Base-by-base conservation (phyloP, 2,329 filamentous ascomycete species). In the Exophiala bonariae region DNA sequence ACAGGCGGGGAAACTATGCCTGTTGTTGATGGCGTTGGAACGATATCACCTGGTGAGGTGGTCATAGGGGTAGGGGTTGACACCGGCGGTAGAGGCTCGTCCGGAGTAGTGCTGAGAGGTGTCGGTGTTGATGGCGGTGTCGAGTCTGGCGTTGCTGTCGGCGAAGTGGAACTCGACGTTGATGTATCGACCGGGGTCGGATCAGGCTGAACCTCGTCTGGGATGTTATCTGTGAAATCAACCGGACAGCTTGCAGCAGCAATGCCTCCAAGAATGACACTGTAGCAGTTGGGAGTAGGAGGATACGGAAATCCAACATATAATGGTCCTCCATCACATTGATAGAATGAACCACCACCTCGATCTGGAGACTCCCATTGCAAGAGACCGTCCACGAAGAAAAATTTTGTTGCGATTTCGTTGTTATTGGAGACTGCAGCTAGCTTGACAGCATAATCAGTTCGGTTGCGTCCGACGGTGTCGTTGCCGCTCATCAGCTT, bases 261-360 rank as follows among this genome's bases (percentile, higher is more conserved):
- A 13, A 59, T 52, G 31, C 52, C 56, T 26, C 56, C 56, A 30
- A 59, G n/a, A 1, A 38, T 48, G 19, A 53, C 48, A 2, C 17
- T n/a, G 33, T 48, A 49, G 30, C 56, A 59, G 34, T 54, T 45
- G 17, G 23, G 16, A 32, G 11, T 20, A 2, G 51, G 47, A 17
- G 56, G 47, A 44, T 35, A 44, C 3, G 49, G 52, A 30, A 56
- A 59, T n/a, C 56, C 56, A 19, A 54, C 49, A 32, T 48, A 59
- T 5, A 57, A 35, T 3, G 35, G 22, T 19, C 42, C 47, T 28
- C 51, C 45, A 20, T 36, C 41, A 39, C 56, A 59, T 28, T 49
- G 49, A 31, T 57, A 59, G 39, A 55, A 55, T 7, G 22, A 45
- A 5, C 49, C 56, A 13, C 30, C 14, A 3, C 54, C 56, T 23